Conservation (phyloP, 768 basidiomycete species). For the Lactarius pseudohatsudake region DNA sequence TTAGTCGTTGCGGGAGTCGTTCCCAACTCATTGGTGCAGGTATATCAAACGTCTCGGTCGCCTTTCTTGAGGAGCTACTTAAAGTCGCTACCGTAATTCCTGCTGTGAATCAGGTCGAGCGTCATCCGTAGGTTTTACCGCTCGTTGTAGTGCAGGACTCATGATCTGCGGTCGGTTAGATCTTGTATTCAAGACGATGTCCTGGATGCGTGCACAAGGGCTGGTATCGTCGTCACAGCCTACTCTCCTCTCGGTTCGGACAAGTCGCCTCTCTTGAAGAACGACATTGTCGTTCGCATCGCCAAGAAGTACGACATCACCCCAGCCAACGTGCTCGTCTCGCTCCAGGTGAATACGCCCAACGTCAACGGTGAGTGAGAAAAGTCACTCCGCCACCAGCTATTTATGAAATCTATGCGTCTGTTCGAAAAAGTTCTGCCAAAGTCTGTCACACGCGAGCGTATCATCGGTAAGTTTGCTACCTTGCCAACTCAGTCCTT, state of each 20-base stretch:
- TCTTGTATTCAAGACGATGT: constrained; percentile 68
- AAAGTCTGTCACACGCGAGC: constrained; percentile 71
- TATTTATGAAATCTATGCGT: constrained; percentile 25
- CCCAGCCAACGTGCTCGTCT: constrained; percentile 68
- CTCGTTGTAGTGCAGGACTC: neutral
- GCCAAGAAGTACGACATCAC: constrained; percentile 59
- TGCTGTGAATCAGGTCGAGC: constrained; percentile 79
- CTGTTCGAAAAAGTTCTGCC: constrained; percentile 52
- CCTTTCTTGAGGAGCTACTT: constrained; percentile 61
- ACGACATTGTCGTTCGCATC: constrained; percentile 58
- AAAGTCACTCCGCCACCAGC: constrained; percentile 9
- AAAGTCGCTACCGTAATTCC: constrained; percentile 57
- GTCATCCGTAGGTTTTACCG: constrained; percentile 56
- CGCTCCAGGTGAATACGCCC: constrained; percentile 68
- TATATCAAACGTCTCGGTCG: constrained; percentile 70
- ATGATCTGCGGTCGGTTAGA: constrained; percentile 34
- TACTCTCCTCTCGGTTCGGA: constrained; percentile 81
- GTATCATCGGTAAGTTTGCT: constrained; percentile 51
- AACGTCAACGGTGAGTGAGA: constrained; percentile 48
- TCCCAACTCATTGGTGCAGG: constrained; percentile 36
- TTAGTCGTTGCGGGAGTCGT: no score
- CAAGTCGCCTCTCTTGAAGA: constrained; percentile 61
- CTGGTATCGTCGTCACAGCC: constrained; percentile 70
- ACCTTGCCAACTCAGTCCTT: neutral
- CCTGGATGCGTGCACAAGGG: constrained; percentile 55